A percentile compares a stretch with the other conserved stretches of the same genome.
Conservation (phyloP, 257 asterid genomes). For the Avicennia marina region DNA sequence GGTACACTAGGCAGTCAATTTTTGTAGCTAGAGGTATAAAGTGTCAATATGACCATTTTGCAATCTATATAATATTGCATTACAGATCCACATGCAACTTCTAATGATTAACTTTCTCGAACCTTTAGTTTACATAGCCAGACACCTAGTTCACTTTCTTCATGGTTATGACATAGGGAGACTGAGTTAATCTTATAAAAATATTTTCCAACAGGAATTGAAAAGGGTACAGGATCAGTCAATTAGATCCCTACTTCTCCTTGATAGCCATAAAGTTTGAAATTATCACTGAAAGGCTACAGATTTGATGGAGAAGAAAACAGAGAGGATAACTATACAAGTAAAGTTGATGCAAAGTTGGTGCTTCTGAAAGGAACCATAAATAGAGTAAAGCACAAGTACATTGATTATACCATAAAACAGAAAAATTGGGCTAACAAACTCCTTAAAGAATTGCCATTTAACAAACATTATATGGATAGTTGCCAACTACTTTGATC, state of each 20-base stretch:
- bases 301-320: constrained; percentile 7
- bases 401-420: neutral
- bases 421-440: neutral
- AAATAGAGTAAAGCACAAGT: neutral
- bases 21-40: constrained; percentile 1
- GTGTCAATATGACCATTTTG: neutral
- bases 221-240: constrained; percentile 5
- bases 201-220: constrained; percentile 4
- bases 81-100: constrained; percentile 11
- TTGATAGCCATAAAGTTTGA: neutral
- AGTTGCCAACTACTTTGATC: constrained; percentile 2
- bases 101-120: neutral
- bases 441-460: neutral
- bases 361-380: constrained; percentile 6
- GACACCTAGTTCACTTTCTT: constrained; percentile 14
- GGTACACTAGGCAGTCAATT: too few species aligned
- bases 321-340: constrained; percentile 6
- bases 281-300: too few species aligned
- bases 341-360: neutral
- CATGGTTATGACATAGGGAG: constrained; percentile 7
- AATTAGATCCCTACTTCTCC: constrained; percentile 6
- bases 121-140: constrained; percentile 1
- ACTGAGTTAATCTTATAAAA: constrained; percentile 5
- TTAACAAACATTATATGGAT: constrained; percentile 1
- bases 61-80: constrained; percentile 4